Percentiles rank a stretch among this genome's conserved stretches.
Evolutionary conservation across 805 yeast genomes (phyloP).

Genomic region (Lachancea fermentati): DNA sequence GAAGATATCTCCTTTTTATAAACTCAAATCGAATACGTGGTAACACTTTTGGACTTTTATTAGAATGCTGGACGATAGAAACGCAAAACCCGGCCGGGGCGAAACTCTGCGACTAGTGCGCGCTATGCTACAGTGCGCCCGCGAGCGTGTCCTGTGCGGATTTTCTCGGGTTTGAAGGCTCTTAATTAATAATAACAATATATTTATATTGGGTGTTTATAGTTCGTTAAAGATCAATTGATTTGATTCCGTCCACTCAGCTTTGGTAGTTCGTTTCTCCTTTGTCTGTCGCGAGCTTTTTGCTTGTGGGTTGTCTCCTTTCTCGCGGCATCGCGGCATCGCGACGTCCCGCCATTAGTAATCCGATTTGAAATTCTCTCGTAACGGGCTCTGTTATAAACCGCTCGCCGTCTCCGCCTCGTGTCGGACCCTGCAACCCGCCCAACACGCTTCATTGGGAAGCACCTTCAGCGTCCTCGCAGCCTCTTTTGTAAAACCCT

Average conservation of each 20-base stretch:
- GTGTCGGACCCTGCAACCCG: no score
- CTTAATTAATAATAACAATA: neutral
- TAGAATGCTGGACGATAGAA: neutral
- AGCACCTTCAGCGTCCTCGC: no score
- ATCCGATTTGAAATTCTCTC: neutral
- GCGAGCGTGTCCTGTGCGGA: neutral
- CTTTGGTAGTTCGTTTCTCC: no score
- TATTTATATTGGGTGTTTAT: conserved; percentile 18
- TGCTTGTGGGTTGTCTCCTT: no score
- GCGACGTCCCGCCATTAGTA: neutral
- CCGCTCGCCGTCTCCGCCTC: no score
- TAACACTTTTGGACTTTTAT: neutral
- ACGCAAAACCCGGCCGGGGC: neutral
- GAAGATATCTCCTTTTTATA: conserved; percentile 1
- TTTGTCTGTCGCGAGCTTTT: no score
- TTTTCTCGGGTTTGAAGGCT: neutral
- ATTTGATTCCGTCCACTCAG: conserved; percentile 5
- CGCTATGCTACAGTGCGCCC: neutral
- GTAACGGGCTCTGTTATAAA: no score
- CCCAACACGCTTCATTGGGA: no score
- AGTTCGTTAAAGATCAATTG: conserved; percentile 18
- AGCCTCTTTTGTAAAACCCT: no score
- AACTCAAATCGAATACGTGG: neutral
- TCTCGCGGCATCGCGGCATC: neutral
- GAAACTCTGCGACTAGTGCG: neutral